Evolutionary conservation across 139 green algal species (phyloP), one percentile per base, ranked within the genome.

Genomic region (Chlamydomonas incerta): DNA sequence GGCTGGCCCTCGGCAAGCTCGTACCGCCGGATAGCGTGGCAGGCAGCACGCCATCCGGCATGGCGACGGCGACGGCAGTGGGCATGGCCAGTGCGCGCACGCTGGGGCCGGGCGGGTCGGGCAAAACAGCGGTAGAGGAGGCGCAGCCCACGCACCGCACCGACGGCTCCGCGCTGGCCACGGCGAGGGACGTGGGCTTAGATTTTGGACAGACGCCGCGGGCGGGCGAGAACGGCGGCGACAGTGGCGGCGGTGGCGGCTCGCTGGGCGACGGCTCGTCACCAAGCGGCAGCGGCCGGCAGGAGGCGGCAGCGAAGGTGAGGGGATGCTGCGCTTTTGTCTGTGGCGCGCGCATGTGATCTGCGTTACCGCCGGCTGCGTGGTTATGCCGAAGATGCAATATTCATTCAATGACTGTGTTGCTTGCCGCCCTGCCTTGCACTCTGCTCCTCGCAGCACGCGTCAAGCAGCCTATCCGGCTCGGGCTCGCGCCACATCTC

Each of bases 121-220:
- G 5, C 8, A 50, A 50, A 8, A 50, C 41, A 13, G 41, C 41
- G 41, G 41, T 50, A 8, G 8, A 50, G 41, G 70, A 58, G 2
- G 20, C 70, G 17, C 11, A 20, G 70, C 37, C 52, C 14, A 57
- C 55, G 34, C 29, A 28, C 9, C 73, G 60, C 75, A 72, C 75
- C 24, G 60, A 82, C 75, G n/a, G 23, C 65, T 28, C 31, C 50
- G 24, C 28, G 23, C 55, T 80, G 3, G 41, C 62, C 34, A 87
- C 81, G 2, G 81, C 81, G 5, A 70, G 70, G 8, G 34, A 73
- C 55, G 37, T 87, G 18, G 81, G 52, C 11, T 69, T 87, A 6
- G 72, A 73, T 41, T 24, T 86, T 20, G 79, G 23, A 6, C 28
- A 46, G 3, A 66, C 79, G 18, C 29, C 79, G 26, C 66, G 26